These are phyloP conservation scores for Inonotus hispidus DNA, from an alignment of 1,284 basidiomycete genomes.

Conservation along the genomic window DNA sequence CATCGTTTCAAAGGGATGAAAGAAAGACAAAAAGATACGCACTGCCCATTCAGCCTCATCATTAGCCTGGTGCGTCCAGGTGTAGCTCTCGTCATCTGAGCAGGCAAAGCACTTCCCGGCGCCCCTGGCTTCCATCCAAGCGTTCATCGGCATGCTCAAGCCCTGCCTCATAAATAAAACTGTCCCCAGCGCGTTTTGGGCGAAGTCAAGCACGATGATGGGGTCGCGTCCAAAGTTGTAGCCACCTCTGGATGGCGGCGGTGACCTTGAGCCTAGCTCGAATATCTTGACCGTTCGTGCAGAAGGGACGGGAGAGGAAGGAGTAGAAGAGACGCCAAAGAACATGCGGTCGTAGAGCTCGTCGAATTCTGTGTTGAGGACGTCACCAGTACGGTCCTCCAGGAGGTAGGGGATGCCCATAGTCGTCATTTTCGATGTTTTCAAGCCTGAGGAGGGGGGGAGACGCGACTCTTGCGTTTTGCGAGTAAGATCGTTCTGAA, in stretches of 20 bases:
- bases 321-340: conserved; percentile 43
- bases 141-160: conserved; percentile 47
- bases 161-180: conserved; percentile 43
- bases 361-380: conserved; percentile 56
- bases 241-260: conserved; percentile 39
- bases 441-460: too few species aligned
- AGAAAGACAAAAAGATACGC: conserved; percentile 27
- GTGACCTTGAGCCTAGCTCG: conserved; percentile 56
- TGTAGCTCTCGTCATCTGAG: conserved; percentile 61
- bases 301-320: conserved; percentile 31
- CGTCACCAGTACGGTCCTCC: conserved; percentile 63
- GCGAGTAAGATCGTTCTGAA: neutral
- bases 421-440: conserved; percentile 24
- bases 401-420: conserved; percentile 48
- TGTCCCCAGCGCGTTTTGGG: conserved; percentile 47
- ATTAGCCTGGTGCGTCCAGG: conserved; percentile 50
- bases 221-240: conserved; percentile 39
- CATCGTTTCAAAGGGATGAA: neutral
- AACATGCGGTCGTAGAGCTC: conserved; percentile 71
- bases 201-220: conserved; percentile 52
- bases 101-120: conserved; percentile 55
- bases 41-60: conserved; percentile 67
- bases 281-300: conserved; percentile 39
- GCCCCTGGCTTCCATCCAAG: conserved; percentile 54
- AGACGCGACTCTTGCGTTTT: neutral